Base-by-base conservation (phyloP, 2,329 filamentous ascomycete species). In the Diaporthe citrichinensis region DNA sequence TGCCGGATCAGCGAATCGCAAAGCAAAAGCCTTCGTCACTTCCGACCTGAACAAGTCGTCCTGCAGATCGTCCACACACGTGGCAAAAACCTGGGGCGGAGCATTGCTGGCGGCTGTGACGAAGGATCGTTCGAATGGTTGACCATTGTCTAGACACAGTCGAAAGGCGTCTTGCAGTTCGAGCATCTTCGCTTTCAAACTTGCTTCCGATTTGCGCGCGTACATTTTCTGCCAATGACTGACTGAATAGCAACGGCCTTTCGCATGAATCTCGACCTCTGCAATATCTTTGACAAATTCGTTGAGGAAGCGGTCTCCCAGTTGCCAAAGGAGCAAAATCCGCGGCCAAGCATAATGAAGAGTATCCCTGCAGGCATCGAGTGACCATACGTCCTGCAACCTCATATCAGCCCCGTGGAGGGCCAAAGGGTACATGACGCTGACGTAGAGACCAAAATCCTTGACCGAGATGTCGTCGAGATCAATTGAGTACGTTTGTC, bases 371-470 rank as follows among this genome's bases (percentile, higher is more conserved):
- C 2, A 6, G 2, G 2, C 6, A 17, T 2, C 17, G 3, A 41
- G 20, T 17, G 12, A 3, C 49, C 46, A 55, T n/a, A 69, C 12
- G 15, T 68, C 20, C 17, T 4, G 14, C 62, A 51, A n/a, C 5
- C 1, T 12, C 31, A 53, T 4, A 9, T 31, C 4, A 1, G 3
- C 15, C 20, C 8, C 6, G 74, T 71, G 31, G 39, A 73, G 25
- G 28, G 23, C 20, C 31, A 23, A 2, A 1, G 41, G 51, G 72
- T 80, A 80, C 23, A 80, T 61, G 67, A 78, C 71, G 36, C 78
- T 78, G 20, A 78, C 76, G 74, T 79, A 81, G 6, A 78, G 72
- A 15, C 78, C 79, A 72, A 81, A 79, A 23, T 78, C 75, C 1
- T 74, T 74, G 28, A 36, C 31, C 10, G 71, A 15, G 6, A 80